These are phyloP conservation scores for Sporobolus alterniflorus DNA, from an alignment of 202 grass and related monocot genomes.

Conservation along the genomic window DNA sequence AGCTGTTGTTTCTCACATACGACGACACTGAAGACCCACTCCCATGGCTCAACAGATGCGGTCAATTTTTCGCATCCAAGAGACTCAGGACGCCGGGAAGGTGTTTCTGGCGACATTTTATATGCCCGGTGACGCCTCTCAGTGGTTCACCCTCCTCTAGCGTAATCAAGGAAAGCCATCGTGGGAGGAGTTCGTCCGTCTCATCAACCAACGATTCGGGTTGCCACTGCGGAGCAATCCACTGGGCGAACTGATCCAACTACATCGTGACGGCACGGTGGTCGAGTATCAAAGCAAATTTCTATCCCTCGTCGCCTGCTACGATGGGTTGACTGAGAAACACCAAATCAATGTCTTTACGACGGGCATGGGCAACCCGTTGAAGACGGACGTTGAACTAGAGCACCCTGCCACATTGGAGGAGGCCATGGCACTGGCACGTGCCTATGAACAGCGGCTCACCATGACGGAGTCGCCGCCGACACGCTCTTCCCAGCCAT, in stretches of 20 bases:
- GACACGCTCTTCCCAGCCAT: too few species aligned
- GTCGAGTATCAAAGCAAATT: neutral
- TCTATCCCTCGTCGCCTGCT: neutral
- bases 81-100: neutral
- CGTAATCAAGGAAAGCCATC: neutral
- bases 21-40: neutral
- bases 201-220: neutral
- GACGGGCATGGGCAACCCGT: accelerated
- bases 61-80: neutral
- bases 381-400: neutral
- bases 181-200: accelerated
- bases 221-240: neutral
- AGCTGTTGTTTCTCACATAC: neutral
- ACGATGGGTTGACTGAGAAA: neutral
- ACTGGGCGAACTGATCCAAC: neutral
- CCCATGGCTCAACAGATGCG: neutral
- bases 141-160: neutral
- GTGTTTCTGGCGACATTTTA: neutral
- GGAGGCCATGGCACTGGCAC: neutral
- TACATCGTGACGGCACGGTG: neutral
- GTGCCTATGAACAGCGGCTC: neutral
- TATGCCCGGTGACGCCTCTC: neutral
- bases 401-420: neutral
- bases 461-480: too few species aligned
- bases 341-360: neutral